Percentiles rank a stretch among this genome's conserved stretches.
phyloP scores from a whole-genome alignment of 2,329 filamentous ascomycete species.

The Venturia effusa region DNA sequence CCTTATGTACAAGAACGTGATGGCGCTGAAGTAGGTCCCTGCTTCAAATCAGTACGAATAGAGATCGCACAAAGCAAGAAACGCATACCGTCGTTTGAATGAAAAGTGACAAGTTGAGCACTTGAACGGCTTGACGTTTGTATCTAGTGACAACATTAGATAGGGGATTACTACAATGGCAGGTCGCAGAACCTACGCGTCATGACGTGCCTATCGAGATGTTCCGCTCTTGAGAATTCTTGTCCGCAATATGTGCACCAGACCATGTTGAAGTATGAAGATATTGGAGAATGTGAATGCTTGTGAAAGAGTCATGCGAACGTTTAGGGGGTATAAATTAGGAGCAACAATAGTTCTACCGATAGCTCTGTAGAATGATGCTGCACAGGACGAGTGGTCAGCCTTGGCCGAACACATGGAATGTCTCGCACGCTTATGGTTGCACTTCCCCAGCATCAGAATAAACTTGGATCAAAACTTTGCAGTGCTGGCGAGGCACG shows the following conservation, averaged over 20 bases:
- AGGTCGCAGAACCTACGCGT: constrained; percentile 31
- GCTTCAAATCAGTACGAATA: not conserved
- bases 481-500: not conserved
- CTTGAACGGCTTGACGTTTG: constrained; percentile 43
- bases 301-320: not conserved
- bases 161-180: not conserved
- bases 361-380: constrained; percentile 2
- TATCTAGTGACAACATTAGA: constrained; percentile 25
- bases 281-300: not conserved
- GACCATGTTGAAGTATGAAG: constrained; percentile 30
- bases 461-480: not conserved
- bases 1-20: constrained; percentile 27
- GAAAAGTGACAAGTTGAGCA: constrained; percentile 44
- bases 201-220: constrained; percentile 38
- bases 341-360: not conserved
- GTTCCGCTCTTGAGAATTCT: constrained; percentile 41
- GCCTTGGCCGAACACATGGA: not conserved
- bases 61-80: not conserved
- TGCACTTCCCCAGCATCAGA: constrained; percentile 3
- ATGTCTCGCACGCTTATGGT: constrained; percentile 4
- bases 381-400: constrained; percentile 6
- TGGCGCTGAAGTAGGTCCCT: constrained; percentile 43
- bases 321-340: not conserved
- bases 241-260: constrained; percentile 44
- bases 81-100: constrained; percentile 37